phyloP scores from a whole-genome alignment of 1,284 basidiomycete species.

The Fistulina hepatica region DNA sequence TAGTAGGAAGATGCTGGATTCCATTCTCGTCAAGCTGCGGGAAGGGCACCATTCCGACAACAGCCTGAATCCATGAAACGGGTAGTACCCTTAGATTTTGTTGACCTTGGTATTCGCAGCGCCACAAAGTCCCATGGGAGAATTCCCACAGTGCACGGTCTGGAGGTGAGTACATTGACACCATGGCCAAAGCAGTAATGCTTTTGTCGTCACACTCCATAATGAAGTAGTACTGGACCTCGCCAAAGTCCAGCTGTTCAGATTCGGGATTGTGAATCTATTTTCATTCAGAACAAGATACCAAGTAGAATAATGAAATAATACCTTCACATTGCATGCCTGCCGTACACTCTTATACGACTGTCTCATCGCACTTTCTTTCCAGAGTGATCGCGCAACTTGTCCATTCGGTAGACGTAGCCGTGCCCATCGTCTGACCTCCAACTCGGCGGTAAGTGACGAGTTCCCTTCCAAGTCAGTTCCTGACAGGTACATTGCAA shows the following conservation, averaged over 20 bases:
- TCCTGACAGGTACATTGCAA: background rate
- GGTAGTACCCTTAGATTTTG: constrained; percentile 14
- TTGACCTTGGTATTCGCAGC: constrained; percentile 14
- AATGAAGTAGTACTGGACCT: constrained; percentile 21
- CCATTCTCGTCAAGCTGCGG: background rate
- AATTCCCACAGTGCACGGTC: constrained; percentile 10
- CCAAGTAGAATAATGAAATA: background rate
- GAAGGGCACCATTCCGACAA: constrained; percentile 20
- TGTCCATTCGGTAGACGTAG: constrained; percentile 22
- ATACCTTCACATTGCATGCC: constrained; percentile 20
- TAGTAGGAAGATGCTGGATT: too few species aligned
- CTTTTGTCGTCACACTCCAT: background rate
- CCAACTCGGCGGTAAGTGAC: too few species aligned
- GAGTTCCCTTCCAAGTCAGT: too few species aligned
- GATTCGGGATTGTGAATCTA: constrained; percentile 5
- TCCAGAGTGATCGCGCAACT: constrained; percentile 19
- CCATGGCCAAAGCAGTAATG: constrained; percentile 14
- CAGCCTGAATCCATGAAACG: constrained; percentile 14
- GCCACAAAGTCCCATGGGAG: constrained; percentile 17
- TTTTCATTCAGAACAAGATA: background rate
- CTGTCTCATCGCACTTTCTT: constrained; percentile 10
- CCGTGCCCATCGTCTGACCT: constrained; percentile 18
- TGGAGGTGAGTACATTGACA: constrained; percentile 15
- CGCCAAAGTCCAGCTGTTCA: constrained; percentile 11
- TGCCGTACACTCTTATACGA: constrained; percentile 11